Percentiles rank a stretch among this genome's conserved stretches.
These are phyloP conservation scores for Fusarium solani-melongenae DNA, from an alignment of 2,329 filamentous ascomycete genomes.

Conservation along the genomic window DNA sequence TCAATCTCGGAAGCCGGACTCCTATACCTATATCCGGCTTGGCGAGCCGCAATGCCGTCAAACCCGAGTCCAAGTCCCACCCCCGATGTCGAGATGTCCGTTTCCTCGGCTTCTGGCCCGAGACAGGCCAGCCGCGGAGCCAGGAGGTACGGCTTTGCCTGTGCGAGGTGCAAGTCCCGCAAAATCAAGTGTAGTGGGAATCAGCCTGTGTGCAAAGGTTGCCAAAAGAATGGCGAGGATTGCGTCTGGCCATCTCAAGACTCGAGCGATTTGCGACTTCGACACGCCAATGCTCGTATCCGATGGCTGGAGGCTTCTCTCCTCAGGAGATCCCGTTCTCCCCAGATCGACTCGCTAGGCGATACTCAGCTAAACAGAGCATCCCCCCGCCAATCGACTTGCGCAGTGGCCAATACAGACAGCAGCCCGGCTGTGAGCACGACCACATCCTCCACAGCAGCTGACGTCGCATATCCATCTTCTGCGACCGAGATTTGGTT, in stretches of 20 bases:
- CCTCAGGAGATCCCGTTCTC: background rate
- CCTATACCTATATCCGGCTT: background rate
- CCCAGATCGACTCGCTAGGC: background rate
- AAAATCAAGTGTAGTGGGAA: slow-evolving; percentile 14
- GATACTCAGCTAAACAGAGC: background rate
- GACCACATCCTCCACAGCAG: background rate
- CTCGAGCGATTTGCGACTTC: background rate
- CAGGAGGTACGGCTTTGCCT: slow-evolving; percentile 13
- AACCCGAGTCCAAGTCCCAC: background rate
- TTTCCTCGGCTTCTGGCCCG: background rate
- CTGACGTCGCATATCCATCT: background rate
- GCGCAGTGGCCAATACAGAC: background rate
- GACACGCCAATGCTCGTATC: slow-evolving; percentile 11
- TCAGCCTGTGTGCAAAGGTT: background rate
- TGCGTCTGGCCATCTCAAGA: slow-evolving; percentile 4
- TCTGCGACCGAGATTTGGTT: slow-evolving; percentile 25
- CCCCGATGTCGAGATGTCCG: background rate
- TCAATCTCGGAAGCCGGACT: background rate
- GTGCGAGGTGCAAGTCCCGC: slow-evolving; percentile 8
- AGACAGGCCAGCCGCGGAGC: background rate
- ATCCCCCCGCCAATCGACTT: background rate
- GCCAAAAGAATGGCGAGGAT: background rate
- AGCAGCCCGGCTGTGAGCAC: background rate
- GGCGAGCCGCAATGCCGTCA: background rate
- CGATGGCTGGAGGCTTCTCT: background rate